phyloP scores from a whole-genome alignment of 345 rosid genomes.

The Rhizophora apiculata region DNA sequence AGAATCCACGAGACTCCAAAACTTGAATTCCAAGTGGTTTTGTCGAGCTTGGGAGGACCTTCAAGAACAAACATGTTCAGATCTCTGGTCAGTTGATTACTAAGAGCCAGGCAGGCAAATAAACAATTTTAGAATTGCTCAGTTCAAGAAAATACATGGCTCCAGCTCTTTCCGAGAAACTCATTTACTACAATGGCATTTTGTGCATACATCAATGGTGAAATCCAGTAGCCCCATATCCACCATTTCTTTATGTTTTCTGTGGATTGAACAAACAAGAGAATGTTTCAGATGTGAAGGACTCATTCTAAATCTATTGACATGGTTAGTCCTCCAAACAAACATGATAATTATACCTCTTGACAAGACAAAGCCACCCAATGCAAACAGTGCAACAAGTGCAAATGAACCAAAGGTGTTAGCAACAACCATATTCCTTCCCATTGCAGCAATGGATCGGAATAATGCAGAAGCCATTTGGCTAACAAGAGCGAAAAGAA shows the following conservation, averaged over 20 bases:
- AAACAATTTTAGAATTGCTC: not conserved
- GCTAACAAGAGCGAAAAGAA: constrained; percentile 43
- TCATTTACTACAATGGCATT: constrained; percentile 63
- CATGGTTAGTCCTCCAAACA: not conserved
- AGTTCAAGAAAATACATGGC: constrained; percentile 24
- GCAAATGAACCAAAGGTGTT: constrained; percentile 64
- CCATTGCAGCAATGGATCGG: constrained; percentile 49
- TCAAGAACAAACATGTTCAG: not conserved
- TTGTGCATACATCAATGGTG: constrained; percentile 82
- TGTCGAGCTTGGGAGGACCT: constrained; percentile 24
- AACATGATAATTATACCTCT: constrained; percentile 30
- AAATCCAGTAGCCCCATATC: constrained; percentile 86
- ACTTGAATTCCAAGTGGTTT: constrained; percentile 45
- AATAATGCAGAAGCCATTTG: constrained; percentile 72
- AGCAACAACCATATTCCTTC: constrained; percentile 63
- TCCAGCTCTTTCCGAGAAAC: constrained; percentile 71
- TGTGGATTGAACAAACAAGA: constrained; percentile 13
- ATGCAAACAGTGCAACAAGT: constrained; percentile 47
- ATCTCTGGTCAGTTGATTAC: not conserved
- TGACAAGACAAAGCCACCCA: constrained; percentile 68
- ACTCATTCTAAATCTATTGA: not conserved
- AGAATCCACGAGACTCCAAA: constrained; percentile 49
- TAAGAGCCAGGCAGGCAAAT: not conserved
- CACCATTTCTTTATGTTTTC: constrained; percentile 82
- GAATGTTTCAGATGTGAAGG: not conserved